These are phyloP conservation scores for Ascochyta fabae DNA, from an alignment of 2,329 filamentous ascomycete species.

Conservation along the genomic window DNA sequence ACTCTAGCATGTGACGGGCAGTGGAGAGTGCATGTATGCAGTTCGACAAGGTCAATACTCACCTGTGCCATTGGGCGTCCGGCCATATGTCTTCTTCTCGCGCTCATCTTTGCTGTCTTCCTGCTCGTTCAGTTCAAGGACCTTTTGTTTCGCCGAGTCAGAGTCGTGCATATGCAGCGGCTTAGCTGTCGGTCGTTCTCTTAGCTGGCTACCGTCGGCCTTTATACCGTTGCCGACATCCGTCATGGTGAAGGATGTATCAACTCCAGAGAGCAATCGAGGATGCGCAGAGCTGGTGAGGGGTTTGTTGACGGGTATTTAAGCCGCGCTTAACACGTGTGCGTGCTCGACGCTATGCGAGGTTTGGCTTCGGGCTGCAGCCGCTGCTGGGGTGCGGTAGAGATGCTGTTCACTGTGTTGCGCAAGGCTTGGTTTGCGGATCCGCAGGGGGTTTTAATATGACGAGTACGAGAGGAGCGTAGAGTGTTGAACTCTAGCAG, in stretches of 20 bases:
- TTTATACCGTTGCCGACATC: conserved; percentile 24
- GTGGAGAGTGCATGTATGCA: background rate
- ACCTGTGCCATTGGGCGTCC: conserved; percentile 91
- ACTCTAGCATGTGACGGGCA: conserved; percentile 14
- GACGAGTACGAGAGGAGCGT: conserved; percentile 14
- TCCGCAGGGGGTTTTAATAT: no score
- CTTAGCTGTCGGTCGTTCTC: conserved; percentile 40
- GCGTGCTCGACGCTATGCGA: conserved; percentile 38
- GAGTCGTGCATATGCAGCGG: conserved; percentile 38
- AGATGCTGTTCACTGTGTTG: conserved; percentile 13
- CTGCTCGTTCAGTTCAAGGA: conserved; percentile 58
- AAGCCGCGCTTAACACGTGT: conserved; percentile 28
- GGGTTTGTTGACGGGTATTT: conserved; percentile 29
- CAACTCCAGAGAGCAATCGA: conserved; percentile 25
- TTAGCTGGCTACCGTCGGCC: conserved; percentile 39
- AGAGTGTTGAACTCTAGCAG: conserved; percentile 48
- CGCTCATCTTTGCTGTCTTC: conserved; percentile 57
- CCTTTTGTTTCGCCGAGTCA: conserved; percentile 54
- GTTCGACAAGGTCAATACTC: conserved; percentile 51
- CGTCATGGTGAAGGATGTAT: conserved; percentile 32
- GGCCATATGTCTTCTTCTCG: conserved; percentile 82
- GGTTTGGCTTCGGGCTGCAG: conserved; percentile 28
- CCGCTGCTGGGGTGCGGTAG: conserved; percentile 29
- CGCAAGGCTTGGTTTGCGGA: background rate
- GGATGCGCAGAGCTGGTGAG: conserved; percentile 20